These are phyloP conservation scores for Ettlia oleoabundans DNA, from an alignment of 139 green algal genomes.

Conservation along the genomic window DNA sequence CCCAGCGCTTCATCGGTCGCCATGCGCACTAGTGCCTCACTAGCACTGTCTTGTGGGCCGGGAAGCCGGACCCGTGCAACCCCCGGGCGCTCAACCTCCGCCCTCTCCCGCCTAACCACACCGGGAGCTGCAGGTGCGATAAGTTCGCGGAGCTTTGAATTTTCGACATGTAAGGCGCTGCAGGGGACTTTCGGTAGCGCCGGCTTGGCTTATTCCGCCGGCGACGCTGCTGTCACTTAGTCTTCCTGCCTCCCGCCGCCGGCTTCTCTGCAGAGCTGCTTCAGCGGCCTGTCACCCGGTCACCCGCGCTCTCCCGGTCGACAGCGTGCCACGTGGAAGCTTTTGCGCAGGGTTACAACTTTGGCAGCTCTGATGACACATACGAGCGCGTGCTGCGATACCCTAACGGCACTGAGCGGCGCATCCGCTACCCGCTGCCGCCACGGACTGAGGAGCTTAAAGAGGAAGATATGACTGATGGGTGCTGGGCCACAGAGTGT, in stretches of 20 bases:
- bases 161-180: neutral
- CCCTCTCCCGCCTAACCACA: neutral
- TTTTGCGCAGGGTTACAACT: constrained; percentile 16
- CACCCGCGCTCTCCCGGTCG: neutral
- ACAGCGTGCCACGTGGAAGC: neutral
- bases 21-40: neutral
- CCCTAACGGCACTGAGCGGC: constrained; percentile 58
- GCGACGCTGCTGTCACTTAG: neutral
- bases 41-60: neutral
- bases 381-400: constrained; percentile 63
- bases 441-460: neutral
- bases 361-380: neutral
- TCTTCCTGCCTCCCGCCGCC: neutral
- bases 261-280: neutral
- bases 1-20: neutral
- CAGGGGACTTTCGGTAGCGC: neutral
- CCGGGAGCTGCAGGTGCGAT: neutral
- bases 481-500: constrained; percentile 23
- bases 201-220: neutral
- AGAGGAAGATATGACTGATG: constrained; percentile 19
- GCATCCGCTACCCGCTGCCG: constrained; percentile 58
- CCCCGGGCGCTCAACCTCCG: neutral
- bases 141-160: neutral
- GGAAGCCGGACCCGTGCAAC: neutral
- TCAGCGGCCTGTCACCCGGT: neutral